Evolutionary conservation across 257 asterid species (phyloP).

Genomic region (Osmanthus fragrans): DNA sequence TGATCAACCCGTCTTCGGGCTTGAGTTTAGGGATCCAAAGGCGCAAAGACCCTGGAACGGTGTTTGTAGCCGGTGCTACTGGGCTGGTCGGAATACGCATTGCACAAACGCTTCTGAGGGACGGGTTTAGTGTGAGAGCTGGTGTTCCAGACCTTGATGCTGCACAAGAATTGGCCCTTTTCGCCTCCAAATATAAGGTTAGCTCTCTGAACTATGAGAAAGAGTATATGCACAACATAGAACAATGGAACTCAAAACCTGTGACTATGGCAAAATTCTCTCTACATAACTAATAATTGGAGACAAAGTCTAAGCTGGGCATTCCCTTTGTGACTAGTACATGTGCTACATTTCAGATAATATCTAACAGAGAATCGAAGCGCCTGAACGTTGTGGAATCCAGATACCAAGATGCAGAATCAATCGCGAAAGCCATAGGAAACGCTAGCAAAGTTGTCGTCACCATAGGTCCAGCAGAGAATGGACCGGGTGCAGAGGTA

Average conservation of each 20-base stretch:
- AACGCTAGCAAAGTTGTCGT: constrained; percentile 93
- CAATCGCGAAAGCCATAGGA: constrained; percentile 90
- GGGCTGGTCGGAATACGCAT: constrained; percentile 89
- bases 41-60: constrained; percentile 81
- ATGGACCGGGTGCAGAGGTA: constrained; percentile 63
- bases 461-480: constrained; percentile 69
- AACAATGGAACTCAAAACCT: no score
- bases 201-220: no score
- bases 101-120: constrained; percentile 72
- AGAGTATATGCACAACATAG: no score
- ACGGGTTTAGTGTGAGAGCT: constrained; percentile 87
- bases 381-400: constrained; percentile 81
- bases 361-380: constrained; percentile 69
- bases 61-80: constrained; percentile 88
- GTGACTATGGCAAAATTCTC: no score
- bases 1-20: constrained; percentile 49
- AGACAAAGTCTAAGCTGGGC: no score
- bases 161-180: constrained; percentile 87
- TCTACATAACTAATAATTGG: no score
- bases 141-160: constrained; percentile 83
- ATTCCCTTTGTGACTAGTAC: not conserved
- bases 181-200: constrained; percentile 79
- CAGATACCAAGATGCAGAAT: constrained; percentile 63
- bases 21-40: constrained; percentile 53
- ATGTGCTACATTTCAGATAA: constrained; percentile 45